Percentiles rank a stretch among this genome's conserved stretches.
phyloP scores from a whole-genome alignment of 2,329 filamentous ascomycete genomes.

The Elsinoe fawcettii region DNA sequence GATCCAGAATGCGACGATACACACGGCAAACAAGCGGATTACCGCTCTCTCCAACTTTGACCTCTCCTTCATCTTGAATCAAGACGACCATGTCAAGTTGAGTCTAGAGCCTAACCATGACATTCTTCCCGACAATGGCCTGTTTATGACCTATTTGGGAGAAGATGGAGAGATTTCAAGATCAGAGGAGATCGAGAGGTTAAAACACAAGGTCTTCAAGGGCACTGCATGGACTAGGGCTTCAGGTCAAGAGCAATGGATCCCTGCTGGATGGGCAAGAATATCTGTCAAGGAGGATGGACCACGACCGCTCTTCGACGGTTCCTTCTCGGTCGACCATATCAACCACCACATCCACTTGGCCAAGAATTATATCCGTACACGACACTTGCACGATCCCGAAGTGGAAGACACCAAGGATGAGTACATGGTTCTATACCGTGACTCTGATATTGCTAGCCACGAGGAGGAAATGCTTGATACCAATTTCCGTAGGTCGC shows the following conservation, averaged over 20 bases:
- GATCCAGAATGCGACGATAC: constrained; percentile 67
- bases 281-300: constrained; percentile 74
- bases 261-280: constrained; percentile 77
- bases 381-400: constrained; percentile 65
- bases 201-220: constrained; percentile 74
- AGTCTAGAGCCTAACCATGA: constrained; percentile 85
- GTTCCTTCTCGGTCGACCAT: constrained; percentile 71
- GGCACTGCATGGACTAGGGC: constrained; percentile 58
- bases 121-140: constrained; percentile 63
- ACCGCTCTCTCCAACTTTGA: constrained; percentile 79
- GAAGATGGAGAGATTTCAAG: constrained; percentile 60
- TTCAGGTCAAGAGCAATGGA: constrained; percentile 56
- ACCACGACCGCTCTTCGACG: constrained; percentile 72
- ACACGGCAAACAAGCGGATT: constrained; percentile 69
- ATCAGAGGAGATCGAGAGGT: constrained; percentile 62
- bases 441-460: constrained; percentile 71
- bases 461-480: constrained; percentile 24
- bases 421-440: constrained; percentile 83
- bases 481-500: constrained; percentile 50
- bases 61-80: constrained; percentile 65
- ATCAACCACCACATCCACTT: constrained; percentile 84
- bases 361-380: constrained; percentile 62
- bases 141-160: constrained; percentile 64
- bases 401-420: constrained; percentile 44
- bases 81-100: constrained; percentile 64